Evolutionary conservation across 2,329 filamentous ascomycete genomes (phyloP).

Genomic region (Pyrenophora tritici-repentis): DNA sequence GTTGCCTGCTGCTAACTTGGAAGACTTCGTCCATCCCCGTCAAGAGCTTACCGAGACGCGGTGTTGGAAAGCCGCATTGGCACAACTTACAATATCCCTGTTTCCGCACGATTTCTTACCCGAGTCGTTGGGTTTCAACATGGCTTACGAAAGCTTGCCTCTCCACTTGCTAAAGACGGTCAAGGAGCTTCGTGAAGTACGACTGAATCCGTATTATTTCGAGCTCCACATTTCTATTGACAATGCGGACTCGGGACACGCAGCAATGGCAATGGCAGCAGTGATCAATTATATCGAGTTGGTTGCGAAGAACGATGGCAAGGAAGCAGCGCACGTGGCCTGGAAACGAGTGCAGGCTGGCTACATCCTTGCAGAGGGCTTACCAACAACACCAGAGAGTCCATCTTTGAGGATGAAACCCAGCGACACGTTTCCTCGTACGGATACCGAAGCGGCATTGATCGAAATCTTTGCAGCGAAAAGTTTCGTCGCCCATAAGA

Average conservation of each 20-base stretch:
- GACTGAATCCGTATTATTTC: constrained; percentile 55
- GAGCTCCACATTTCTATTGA: constrained; percentile 58
- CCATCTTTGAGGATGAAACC: constrained; percentile 17
- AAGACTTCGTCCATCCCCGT: constrained; percentile 36
- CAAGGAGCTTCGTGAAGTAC: constrained; percentile 53
- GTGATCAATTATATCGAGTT: constrained; percentile 47
- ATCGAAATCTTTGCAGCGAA: constrained; percentile 48
- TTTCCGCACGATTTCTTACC: constrained; percentile 57
- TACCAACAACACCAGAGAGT: constrained; percentile 27
- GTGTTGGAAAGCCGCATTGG: constrained; percentile 53
- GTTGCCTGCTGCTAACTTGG: constrained; percentile 40
- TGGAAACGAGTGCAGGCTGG: constrained; percentile 53
- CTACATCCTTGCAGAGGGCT: constrained; percentile 46
- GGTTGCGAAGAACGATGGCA: constrained; percentile 31
- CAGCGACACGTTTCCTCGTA: constrained; percentile 14
- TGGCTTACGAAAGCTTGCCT: constrained; percentile 54
- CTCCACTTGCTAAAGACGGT: constrained; percentile 49
- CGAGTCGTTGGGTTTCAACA: constrained; percentile 58
- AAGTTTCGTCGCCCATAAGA: constrained; percentile 45
- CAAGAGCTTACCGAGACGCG: constrained; percentile 33
- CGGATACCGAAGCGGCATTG: constrained; percentile 17
- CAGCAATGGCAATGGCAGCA: constrained; percentile 53
- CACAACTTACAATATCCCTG: constrained; percentile 55
- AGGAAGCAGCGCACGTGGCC: constrained; percentile 36
- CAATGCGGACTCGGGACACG: constrained; percentile 56